These are phyloP conservation scores for Candida taoyuanica DNA, from an alignment of 805 yeast species.

Conservation along the genomic window DNA sequence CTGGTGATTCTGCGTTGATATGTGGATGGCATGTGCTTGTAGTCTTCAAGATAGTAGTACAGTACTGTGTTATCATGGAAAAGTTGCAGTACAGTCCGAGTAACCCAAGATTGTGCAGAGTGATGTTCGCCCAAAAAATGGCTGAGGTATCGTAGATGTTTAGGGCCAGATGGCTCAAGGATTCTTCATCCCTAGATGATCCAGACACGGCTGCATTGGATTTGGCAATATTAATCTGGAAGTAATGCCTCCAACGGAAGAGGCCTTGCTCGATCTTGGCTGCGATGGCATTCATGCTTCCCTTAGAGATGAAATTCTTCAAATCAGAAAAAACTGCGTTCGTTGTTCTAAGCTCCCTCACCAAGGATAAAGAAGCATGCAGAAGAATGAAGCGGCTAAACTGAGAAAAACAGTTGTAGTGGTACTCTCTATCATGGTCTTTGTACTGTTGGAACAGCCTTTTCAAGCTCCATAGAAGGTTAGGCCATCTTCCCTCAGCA, in stretches of 20 bases:
- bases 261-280: conserved; percentile 30
- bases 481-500: conserved; percentile 33
- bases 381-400: conserved; percentile 32
- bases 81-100: conserved; percentile 28
- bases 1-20: conserved; percentile 7
- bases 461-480: conserved; percentile 30
- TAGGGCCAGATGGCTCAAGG: too few relatives aligned
- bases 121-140: conserved; percentile 32
- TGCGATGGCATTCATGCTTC: conserved; percentile 25
- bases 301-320: conserved; percentile 19
- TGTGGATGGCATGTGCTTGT: background rate
- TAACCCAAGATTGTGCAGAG: conserved; percentile 25
- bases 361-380: conserved; percentile 30
- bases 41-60: conserved; percentile 4
- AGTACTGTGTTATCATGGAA: conserved; percentile 15
- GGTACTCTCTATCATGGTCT: conserved; percentile 29
- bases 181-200: too few relatives aligned
- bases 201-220: conserved; percentile 17
- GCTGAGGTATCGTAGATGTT: conserved; percentile 33
- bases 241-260: conserved; percentile 31
- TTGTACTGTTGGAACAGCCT: conserved; percentile 28
- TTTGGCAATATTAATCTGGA: conserved; percentile 28
- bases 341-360: conserved; percentile 26
- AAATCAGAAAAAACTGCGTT: conserved; percentile 26
- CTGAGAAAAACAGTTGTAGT: conserved; percentile 31